Evolutionary conservation across 345 rosid genomes (phyloP).

Genomic region (Physaria fendleri): DNA sequence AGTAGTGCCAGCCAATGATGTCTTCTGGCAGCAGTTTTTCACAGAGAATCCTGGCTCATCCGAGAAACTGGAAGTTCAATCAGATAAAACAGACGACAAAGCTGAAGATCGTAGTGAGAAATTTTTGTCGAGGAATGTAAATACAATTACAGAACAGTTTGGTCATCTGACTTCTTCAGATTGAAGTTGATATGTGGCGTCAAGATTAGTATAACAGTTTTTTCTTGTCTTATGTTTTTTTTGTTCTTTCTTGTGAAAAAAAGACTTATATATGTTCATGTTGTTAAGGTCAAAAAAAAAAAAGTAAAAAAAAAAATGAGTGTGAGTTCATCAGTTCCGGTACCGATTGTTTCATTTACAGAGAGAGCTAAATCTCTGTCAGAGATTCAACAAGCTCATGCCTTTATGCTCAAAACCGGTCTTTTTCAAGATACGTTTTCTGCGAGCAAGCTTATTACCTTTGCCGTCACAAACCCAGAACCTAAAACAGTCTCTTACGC

Average conservation of each 20-base stretch:
- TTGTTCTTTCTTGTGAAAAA: too few species aligned
- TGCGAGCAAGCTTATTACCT: slow-evolving; percentile 39
- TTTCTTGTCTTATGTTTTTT: too few species aligned
- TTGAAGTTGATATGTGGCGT: slow-evolving; percentile 56
- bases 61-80: slow-evolving; percentile 57
- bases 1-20: slow-evolving; percentile 67
- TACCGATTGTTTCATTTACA: slow-evolving; percentile 25
- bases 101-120: slow-evolving; percentile 24
- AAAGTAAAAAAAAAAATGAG: slow-evolving; percentile 11
- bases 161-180: slow-evolving; percentile 80
- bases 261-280: too few species aligned
- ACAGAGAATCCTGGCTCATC: slow-evolving; percentile 87
- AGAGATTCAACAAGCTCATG: slow-evolving; percentile 42
- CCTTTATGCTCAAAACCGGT: slow-evolving; percentile 42
- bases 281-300: neutral
- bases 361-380: slow-evolving; percentile 32
- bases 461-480: slow-evolving; percentile 33
- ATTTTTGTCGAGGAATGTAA: slow-evolving; percentile 63
- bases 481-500: slow-evolving; percentile 39
- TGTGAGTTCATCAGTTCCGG: slow-evolving; percentile 11
- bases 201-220: too few species aligned
- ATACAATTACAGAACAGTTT: slow-evolving; percentile 72
- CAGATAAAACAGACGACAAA: slow-evolving; percentile 50
- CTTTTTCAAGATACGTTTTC: slow-evolving; percentile 26
- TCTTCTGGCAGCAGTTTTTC: slow-evolving; percentile 94